A percentile compares a stretch with the other conserved stretches of the same genome.
phyloP scores from a whole-genome alignment of 1,284 basidiomycete species.

The Takashimella tepidaria region DNA sequence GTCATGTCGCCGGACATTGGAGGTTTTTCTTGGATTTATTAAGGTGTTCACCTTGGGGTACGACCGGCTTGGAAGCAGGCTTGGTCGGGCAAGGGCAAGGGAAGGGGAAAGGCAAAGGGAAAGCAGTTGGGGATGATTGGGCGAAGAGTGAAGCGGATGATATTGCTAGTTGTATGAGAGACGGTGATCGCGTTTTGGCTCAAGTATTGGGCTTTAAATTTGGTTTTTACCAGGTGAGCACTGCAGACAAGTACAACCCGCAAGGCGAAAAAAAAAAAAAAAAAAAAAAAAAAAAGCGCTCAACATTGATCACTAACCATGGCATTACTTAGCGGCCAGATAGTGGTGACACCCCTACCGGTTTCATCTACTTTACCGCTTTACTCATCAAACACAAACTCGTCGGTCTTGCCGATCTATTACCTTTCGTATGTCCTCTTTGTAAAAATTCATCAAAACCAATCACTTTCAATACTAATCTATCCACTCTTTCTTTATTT shows the following conservation, averaged over 20 bases:
- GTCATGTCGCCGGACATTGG: constrained; percentile 75
- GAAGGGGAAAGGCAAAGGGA: constrained; percentile 30
- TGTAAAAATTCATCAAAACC: not conserved
- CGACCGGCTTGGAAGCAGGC: constrained; percentile 12
- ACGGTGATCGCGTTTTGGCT: constrained; percentile 59
- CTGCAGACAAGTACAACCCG: too few relatives aligned
- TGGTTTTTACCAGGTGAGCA: constrained; percentile 70
- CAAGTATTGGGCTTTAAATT: constrained; percentile 97
- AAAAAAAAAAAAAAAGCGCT: too few relatives aligned
- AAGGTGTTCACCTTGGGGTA: constrained; percentile 73
- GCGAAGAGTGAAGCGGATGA: constrained; percentile 36
- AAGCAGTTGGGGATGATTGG: constrained; percentile 19
- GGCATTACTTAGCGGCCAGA: constrained; percentile 51
- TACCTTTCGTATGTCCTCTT: constrained; percentile 32
- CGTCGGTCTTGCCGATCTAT: constrained; percentile 72
- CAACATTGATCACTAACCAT: too few relatives aligned
- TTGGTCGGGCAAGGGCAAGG: not conserved
- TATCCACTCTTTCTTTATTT: constrained; percentile 21
- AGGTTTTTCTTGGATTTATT: constrained; percentile 88
- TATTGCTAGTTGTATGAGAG: constrained; percentile 38
- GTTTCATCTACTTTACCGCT: constrained; percentile 75
- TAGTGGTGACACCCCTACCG: constrained; percentile 58
- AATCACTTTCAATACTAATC: constrained; percentile 5
- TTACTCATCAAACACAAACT: constrained; percentile 84
- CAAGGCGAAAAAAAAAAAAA: constrained; percentile 20